phyloP scores from a whole-genome alignment of 257 asterid genomes.

The Solanum ahanhuiri region DNA sequence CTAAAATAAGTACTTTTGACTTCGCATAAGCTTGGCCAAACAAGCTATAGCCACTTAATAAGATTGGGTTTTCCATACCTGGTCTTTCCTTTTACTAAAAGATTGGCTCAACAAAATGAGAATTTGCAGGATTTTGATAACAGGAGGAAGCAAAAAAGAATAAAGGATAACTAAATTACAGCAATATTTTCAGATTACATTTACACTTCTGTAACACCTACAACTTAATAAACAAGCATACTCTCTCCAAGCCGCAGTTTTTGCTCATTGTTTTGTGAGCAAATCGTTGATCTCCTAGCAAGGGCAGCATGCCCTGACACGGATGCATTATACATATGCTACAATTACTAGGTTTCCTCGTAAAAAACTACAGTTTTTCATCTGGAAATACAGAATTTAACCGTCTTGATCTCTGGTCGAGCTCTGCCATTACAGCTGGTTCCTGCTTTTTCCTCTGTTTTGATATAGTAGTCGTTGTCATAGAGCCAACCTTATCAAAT shows the following conservation, averaged over 20 bases:
- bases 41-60: background rate
- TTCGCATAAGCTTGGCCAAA: background rate
- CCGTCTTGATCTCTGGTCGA: constrained; percentile 70
- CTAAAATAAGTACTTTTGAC: background rate
- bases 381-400: constrained; percentile 34
- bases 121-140: background rate
- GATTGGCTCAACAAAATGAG: background rate
- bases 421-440: constrained; percentile 97
- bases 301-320: background rate
- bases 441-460: constrained; percentile 96
- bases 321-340: background rate
- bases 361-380: constrained; percentile 20
- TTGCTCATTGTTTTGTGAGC: background rate
- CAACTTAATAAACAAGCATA: background rate
- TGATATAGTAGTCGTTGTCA: constrained; percentile 65
- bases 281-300: background rate
- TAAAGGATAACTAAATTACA: background rate
- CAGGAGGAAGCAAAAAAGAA: background rate
- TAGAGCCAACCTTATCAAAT: constrained; percentile 71
- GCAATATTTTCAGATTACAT: background rate
- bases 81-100: background rate
- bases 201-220: background rate
- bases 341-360: background rate
- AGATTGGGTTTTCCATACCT: background rate
- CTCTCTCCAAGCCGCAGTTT: background rate